Conservation (phyloP, 129 eudicot genomes). For the Centrapalus pauciflorus region DNA sequence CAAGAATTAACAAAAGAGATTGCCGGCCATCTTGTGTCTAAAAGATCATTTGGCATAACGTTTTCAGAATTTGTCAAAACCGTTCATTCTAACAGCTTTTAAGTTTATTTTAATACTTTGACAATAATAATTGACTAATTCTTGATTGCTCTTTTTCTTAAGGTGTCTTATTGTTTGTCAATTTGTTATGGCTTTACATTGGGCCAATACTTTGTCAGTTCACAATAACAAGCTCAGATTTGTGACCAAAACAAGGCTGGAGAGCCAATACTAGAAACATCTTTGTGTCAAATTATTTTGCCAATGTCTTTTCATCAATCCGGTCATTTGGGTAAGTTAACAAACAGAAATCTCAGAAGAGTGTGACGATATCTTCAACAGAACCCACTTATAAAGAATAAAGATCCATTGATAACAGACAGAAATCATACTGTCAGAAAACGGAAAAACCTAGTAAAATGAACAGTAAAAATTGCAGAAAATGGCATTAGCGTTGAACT, state of each 20-base stretch:
- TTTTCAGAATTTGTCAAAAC: too few species aligned
- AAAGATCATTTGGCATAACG: too few species aligned
- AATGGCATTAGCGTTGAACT: slow-evolving; percentile 15
- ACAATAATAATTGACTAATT: too few species aligned
- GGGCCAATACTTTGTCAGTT: not conserved
- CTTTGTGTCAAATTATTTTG: not conserved
- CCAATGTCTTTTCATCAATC: not conserved
- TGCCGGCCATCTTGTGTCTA: too few species aligned
- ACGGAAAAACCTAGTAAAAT: not conserved
- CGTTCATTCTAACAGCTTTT: too few species aligned
- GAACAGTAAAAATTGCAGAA: not conserved
- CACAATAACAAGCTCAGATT: not conserved
- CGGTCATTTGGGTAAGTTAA: not conserved
- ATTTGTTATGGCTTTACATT: not conserved
- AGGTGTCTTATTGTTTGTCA: not conserved
- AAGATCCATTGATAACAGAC: not conserved
- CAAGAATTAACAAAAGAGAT: too few species aligned
- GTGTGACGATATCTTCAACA: not conserved
- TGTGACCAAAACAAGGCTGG: too few species aligned
- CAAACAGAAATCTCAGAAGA: not conserved
- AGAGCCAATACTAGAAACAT: too few species aligned
- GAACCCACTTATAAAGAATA: not conserved
- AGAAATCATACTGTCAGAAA: not conserved
- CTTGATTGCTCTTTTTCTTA: too few species aligned
- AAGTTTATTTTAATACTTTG: too few species aligned